Evolutionary conservation across 148 eudicot genomes (phyloP), one percentile per base, ranked within the genome.

Genomic region (Euryodendron excelsum): DNA sequence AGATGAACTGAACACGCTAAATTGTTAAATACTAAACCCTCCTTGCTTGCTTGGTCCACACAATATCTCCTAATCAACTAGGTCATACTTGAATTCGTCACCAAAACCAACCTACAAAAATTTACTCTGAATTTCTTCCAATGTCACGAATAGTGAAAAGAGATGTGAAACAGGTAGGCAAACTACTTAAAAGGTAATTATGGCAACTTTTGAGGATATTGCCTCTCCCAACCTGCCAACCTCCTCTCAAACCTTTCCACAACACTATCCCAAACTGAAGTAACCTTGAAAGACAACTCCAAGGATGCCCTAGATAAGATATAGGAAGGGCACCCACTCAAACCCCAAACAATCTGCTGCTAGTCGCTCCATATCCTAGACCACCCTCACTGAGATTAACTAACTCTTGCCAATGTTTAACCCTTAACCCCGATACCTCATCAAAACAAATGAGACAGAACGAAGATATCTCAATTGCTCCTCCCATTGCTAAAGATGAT

Each of bases 401-500:
- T 37, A n/a, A 66, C 21, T 36, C 20, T 8, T 31, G 25, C 27
- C 28, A n/a, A 23, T 23, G 13, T 18, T 21, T n/a, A 20, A 62
- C 14, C 70, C 36, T 64, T 21, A n/a, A 37, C 27, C 13, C 27
- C 18, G 23, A 15, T n/a, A 66, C 45, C 47, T n/a, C n/a, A n/a
- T n/a, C 70, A 66, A 20, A 20, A 20, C 21, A 34, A n/a, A 66
- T n/a, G n/a, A 31, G 45, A 66, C 48, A 45, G 41, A 66, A 23
- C 33, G 70, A 36, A 66, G 45, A 66, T 66, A 66, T 66, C 70
- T 18, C 10, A 34, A 34, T 65, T 65, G 69, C 44, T 61, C n/a
- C 48, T 4, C 70, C 33, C 23, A 66, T 66, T 21, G 20, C 27
- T 5, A 66, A 33, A 66, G 70, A 4, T 50, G 6, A 50, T 50